These are phyloP conservation scores for Apiospora rasikravindrae DNA, from an alignment of 2,329 filamentous ascomycete species.

Conservation along the genomic window DNA sequence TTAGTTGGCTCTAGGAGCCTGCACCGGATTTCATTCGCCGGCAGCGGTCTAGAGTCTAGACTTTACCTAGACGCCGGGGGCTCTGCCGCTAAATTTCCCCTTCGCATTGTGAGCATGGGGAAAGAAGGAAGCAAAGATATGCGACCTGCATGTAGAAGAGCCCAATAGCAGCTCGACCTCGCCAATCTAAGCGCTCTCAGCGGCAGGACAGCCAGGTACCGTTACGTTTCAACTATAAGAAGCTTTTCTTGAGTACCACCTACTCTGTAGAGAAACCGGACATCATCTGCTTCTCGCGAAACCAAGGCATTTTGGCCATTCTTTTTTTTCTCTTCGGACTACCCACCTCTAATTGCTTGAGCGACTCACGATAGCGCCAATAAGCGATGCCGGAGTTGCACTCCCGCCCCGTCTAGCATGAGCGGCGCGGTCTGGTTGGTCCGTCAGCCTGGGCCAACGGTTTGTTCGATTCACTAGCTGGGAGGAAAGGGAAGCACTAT, in stretches of 20 bases:
- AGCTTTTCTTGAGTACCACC: neutral
- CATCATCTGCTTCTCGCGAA: neutral
- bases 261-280: neutral
- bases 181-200: neutral
- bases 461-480: constrained; percentile 13
- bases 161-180: neutral
- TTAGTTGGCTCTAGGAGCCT: neutral
- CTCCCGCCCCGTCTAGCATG: neutral
- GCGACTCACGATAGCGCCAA: neutral
- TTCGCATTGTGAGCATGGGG: neutral
- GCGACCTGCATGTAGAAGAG: neutral
- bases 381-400: neutral
- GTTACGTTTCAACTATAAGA: neutral
- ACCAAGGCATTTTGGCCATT: neutral
- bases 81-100: neutral
- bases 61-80: neutral
- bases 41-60: constrained; percentile 9
- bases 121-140: neutral
- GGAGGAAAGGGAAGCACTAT: too few relatives aligned
- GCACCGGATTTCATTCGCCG: neutral
- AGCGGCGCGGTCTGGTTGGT: neutral
- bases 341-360: neutral
- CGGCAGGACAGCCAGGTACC: neutral
- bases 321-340: neutral
- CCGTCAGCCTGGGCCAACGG: constrained; percentile 5